Evolutionary conservation across 306 rosid genomes (phyloP).

Genomic region (Trifolium fragiferum): DNA sequence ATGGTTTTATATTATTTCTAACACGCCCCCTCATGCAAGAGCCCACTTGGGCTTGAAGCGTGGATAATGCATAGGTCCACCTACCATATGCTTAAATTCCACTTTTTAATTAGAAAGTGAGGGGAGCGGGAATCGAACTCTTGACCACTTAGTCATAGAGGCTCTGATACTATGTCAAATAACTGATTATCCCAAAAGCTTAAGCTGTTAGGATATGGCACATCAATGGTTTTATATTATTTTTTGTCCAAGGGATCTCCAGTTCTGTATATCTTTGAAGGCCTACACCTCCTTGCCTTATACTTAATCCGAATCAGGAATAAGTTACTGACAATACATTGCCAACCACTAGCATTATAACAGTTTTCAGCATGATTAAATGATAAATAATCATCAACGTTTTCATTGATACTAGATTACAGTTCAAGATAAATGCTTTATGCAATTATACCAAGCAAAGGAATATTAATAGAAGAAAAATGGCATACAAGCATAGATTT

Average conservation of each 20-base stretch:
- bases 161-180: too few relatives aligned
- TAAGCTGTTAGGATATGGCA: too few relatives aligned
- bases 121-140: too few relatives aligned
- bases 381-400: constrained; percentile 4
- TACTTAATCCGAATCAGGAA: neutral
- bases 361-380: constrained; percentile 25
- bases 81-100: too few relatives aligned
- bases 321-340: constrained; percentile 4
- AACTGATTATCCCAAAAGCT: too few relatives aligned
- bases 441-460: constrained; percentile 11
- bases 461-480: constrained; percentile 12
- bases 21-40: too few relatives aligned
- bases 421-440: constrained; percentile 6
- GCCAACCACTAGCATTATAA: constrained; percentile 24
- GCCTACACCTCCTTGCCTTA: constrained; percentile 5
- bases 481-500: constrained; percentile 36
- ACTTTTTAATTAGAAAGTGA: too few relatives aligned
- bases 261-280: neutral
- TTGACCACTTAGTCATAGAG: too few relatives aligned
- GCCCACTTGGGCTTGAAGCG: too few relatives aligned
- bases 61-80: too few relatives aligned
- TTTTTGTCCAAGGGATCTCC: neutral
- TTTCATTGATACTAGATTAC: constrained; percentile 9
- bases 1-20: too few relatives aligned
- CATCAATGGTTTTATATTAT: too few relatives aligned